Evolutionary conservation across 148 eudicot genomes (phyloP), one percentile per base, ranked within the genome.

Genomic region (Diospyros lotus): DNA sequence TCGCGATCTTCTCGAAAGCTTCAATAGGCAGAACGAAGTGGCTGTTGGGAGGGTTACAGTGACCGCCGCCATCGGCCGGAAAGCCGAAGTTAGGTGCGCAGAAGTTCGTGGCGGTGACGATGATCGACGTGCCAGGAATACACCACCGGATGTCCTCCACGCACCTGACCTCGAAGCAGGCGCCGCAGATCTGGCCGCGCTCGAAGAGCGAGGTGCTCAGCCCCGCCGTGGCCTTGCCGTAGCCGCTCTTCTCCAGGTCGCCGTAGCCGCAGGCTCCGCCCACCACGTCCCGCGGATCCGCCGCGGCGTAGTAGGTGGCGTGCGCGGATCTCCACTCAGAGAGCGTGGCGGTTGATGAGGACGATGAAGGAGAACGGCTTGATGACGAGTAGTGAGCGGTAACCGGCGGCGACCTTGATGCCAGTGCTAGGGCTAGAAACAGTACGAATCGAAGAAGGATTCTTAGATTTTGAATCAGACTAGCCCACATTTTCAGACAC

Each of bases 241-340:
- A 91, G 2, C 97, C 97, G 14, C 74, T 73, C 53, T 80, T 84
- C 65, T 80, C 90, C 4, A 94, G 82, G 80, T 91, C 88, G 0
- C 93, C 94, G 84, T 86, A 94, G 6, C 98, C 98, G 72, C 98
- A 94, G 0, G 98, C 98, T 60, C 98, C 98, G 38, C 94, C 97
- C 12, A 88, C 90, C 0, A 84, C 77, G 85, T 94, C 98, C 0
- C 93, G 80, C 0, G 97, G 98, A 71, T 91, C 88, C 2, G 80
- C 43, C 6, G 93, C 71, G 38, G 98, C 98, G 87, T 91, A 94
- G 93, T 83, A 94, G 48, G 98, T 90, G 61, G 98, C 97, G 39
- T 91, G 83, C 7, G 90, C 98, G 10, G 97, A 58, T 15, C 71
- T 46, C 98, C 98, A 93, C 9, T 86, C 86, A 54, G 92, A 68